Conservation (phyloP, 208 protist species). For the Acanthamoeba sp. region DNA sequence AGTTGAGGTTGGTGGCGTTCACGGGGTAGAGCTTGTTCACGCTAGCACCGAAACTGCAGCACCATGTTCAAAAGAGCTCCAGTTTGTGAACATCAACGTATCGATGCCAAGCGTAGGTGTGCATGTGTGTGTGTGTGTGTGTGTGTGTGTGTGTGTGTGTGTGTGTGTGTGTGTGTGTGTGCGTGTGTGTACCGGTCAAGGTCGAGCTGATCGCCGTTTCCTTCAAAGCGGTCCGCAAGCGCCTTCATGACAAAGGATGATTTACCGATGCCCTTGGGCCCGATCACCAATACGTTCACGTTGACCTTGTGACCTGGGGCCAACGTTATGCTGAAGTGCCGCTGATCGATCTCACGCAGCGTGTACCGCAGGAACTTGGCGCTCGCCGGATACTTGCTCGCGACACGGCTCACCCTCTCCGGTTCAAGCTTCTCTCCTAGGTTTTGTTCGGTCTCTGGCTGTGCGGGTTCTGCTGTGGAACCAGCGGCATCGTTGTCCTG, state of each 20-base stretch:
- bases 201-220: conserved; percentile 23
- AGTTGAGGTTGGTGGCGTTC: background rate
- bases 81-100: no score
- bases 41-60: background rate
- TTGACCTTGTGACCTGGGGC: background rate
- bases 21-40: background rate
- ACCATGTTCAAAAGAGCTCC: background rate
- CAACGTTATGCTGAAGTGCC: background rate
- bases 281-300: conserved; percentile 17
- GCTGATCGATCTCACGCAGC: background rate
- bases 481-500: no score
- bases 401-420: background rate
- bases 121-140: no score
- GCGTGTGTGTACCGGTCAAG: background rate
- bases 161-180: background rate
- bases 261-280: background rate
- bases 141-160: background rate
- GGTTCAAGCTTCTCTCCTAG: background rate
- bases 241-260: conserved; percentile 38
- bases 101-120: background rate
- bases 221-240: conserved; percentile 2
- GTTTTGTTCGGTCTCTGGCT: background rate
- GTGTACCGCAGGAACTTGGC: background rate
- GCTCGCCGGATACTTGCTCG: background rate
- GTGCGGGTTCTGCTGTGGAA: background rate